Percentiles rank a stretch among this genome's conserved stretches.
Evolutionary conservation across 75 land plant species (phyloP).

Genomic region (Sequoia sempervirens): DNA sequence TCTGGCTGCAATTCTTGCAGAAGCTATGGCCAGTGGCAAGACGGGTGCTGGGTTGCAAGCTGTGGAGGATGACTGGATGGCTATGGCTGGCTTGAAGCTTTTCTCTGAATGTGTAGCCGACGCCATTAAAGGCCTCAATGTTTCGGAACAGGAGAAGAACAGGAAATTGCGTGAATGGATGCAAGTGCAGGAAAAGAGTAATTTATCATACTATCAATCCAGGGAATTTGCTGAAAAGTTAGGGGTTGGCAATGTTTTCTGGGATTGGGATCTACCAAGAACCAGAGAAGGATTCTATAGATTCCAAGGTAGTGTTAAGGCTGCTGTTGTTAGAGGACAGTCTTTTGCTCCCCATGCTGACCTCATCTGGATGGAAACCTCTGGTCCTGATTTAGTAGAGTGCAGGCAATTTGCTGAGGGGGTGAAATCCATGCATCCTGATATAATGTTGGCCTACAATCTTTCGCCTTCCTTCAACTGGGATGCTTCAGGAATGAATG

Average conservation of each 20-base stretch:
- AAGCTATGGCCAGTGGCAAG: conserved; percentile 54
- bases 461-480: conserved; percentile 89
- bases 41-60: conserved; percentile 73
- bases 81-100: conserved; percentile 50
- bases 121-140: conserved; percentile 42
- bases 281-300: conserved; percentile 75
- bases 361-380: conserved; percentile 85
- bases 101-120: conserved; percentile 73
- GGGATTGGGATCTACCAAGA: conserved; percentile 85
- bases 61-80: conserved; percentile 70
- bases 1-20: conserved; percentile 37
- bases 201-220: conserved; percentile 53
- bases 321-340: conserved; percentile 58
- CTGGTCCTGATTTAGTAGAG: conserved; percentile 63
- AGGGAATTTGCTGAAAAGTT: conserved; percentile 63
- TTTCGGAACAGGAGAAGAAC: conserved; percentile 43
- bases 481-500: conserved; percentile 89
- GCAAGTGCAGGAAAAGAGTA: conserved; percentile 22
- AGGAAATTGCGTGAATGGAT: conserved; percentile 50
- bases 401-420: conserved; percentile 69
- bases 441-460: conserved; percentile 77
- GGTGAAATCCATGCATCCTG: conserved; percentile 55
- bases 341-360: conserved; percentile 75
- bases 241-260: conserved; percentile 62
- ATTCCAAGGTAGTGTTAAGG: conserved; percentile 57